Percentiles rank a stretch among this genome's conserved stretches.
These are phyloP conservation scores for Tylopilus subfusipes DNA, from an alignment of 768 basidiomycete genomes.

Conservation along the genomic window DNA sequence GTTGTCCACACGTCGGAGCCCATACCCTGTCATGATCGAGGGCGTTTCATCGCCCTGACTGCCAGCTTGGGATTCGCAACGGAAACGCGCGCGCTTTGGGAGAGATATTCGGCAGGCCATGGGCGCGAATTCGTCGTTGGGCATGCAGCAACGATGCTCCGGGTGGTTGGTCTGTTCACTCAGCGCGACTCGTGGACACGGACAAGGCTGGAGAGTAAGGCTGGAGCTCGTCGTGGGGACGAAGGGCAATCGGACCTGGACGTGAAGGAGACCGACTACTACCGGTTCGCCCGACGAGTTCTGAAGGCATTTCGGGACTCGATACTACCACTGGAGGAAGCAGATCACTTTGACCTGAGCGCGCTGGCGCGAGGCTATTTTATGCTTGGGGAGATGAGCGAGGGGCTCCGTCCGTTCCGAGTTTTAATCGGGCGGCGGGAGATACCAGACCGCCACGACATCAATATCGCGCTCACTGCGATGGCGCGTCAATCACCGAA, in stretches of 20 bases:
- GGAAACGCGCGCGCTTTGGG: constrained; percentile 55
- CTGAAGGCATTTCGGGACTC: constrained; percentile 39
- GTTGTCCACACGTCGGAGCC: constrained; percentile 39
- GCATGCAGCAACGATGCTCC: constrained; percentile 39
- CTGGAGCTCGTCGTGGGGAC: background rate
- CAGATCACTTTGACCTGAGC: constrained; percentile 51
- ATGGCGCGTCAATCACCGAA: constrained; percentile 49
- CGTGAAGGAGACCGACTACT: constrained; percentile 12
- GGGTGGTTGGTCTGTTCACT: constrained; percentile 43
- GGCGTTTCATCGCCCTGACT: constrained; percentile 43
- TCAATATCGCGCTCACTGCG: constrained; percentile 59
- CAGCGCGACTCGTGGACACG: constrained; percentile 22
- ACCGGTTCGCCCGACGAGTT: constrained; percentile 45
- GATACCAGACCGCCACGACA: constrained; percentile 58
- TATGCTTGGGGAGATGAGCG: constrained; percentile 45
- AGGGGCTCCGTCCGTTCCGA: constrained; percentile 48
- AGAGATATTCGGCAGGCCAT: constrained; percentile 44
- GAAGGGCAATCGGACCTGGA: background rate
- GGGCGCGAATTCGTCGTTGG: constrained; percentile 42
- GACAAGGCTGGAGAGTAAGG: constrained; percentile 10
- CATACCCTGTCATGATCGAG: constrained; percentile 45
- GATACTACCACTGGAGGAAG: constrained; percentile 45
- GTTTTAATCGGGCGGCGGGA: constrained; percentile 46
- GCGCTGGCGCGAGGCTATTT: constrained; percentile 62
- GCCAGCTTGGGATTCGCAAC: constrained; percentile 47